Evolutionary conservation across 768 basidiomycete species (phyloP), one percentile per base, ranked within the genome.

Genomic region (Amanita subjunquillea): DNA sequence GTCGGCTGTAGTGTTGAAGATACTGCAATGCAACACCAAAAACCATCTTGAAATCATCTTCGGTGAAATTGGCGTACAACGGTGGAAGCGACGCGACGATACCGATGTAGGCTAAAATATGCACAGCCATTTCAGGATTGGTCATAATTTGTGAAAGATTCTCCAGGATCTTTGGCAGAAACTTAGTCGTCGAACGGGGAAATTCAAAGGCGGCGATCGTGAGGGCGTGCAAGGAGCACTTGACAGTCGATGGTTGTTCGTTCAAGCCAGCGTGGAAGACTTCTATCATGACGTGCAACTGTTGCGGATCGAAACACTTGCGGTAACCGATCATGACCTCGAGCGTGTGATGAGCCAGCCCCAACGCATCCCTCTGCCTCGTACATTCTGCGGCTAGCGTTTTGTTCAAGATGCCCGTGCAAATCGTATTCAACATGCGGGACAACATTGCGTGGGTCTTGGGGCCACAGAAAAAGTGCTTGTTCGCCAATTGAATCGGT

Each of bases 1-100:
- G 63, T 65, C 80, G 79, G 57, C 87, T 90, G 65, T 99, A 93
- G 58, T 91, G 80, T 59, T 93, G 87, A 53, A 99, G 83, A 68
- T 96, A 98, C 63, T 91, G 87, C 56, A 96, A 68, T 9, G 93
- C 93, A 37, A 98, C 89, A 6, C 87, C 91, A 60, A 99, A 97
- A 0, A 98, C 88, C 75, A 87, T 86, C 64, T 88, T 90, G 69
- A 84, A 98, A 60, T 98, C 88, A 44, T 71, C 77, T 57, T 93
- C 90, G 2, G 88, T 92, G 59, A 99, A 88, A 66, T 96, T 98
- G 52, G 83, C 82, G 65, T 92, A 88, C 5, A 98, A 71, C 5
- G 77, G 68, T 1, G 80, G 84, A 12, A 87, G 76, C 1, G 91
- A 89, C 3, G 90, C 92, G 42, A 96, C 77, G 55, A 96, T 85